Base-by-base conservation (phyloP, 805 yeast species). In the Zygotorulaspora chibaensis region DNA sequence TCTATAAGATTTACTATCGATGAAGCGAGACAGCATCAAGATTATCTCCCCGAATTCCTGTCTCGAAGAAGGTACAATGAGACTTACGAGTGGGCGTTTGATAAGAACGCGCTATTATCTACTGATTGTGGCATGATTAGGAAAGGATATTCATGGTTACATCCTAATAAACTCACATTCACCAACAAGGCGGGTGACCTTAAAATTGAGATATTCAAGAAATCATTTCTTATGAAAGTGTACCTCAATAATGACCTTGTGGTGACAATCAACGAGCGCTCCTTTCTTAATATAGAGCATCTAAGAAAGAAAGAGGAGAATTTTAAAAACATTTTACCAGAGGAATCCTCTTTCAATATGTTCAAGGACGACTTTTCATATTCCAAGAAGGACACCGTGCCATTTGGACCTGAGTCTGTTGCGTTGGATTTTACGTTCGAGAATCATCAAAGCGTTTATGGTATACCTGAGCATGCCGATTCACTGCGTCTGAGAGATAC, bases 401-500 rank as follows among this genome's bases (percentile, higher is more conserved):
- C 89, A 7, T 67, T 85, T 33, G 96, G 96, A 0, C 98, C 99
- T 0, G 98, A 93, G 64, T 79, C 96, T 0, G 73, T 93, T 20
- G 96, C 84, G 0, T 53, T 86, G 25, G 99, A 93, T 62, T 75
- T 88, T 48, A 67, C 79, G 0, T 82, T 93, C 53, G 59, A 66
- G 2, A 81, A 79, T 0, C 83, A 73, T 54, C 62, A 70, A 4
- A 74, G 83, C 57, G 85, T 87, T 1, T 93, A 79, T 63, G 99
- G 99, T n/a, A 84, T 93, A 36, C 98, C 99, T 0, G 99, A 93
- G 65, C 99, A 93, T 59, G 91, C 98, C 0, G 96, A 87, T 55
- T 70, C 84, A 1, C 67, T 93, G 40, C 73, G 83, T 15, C 70
- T 93, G 53, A 80, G 81, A 45, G 91, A 86, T 53, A 90, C 98